Base-by-base conservation (phyloP, 2,329 filamentous ascomycete genomes). In the Emergomyces pasteurianus region DNA sequence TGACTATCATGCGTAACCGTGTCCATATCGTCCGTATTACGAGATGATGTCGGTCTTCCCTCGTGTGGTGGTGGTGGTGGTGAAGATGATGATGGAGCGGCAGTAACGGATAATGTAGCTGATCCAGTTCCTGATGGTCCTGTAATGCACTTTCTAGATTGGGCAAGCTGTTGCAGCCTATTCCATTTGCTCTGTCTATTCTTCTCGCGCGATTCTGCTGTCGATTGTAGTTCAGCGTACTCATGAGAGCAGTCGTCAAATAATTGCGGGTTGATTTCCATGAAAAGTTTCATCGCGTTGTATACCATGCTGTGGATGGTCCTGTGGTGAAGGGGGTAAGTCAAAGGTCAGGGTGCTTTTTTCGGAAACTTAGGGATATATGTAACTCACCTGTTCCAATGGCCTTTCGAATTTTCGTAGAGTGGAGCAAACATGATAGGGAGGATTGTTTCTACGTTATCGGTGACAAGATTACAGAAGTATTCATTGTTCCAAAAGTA, bases 401-500 rank as follows among this genome's bases (percentile, higher is more conserved):
- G 94, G 12, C 92, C 92, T 78, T 99, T 99, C 4, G 92, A 97
- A 74, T 99, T 99, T 75, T 99, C 94, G 69, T 96, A 99, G 36
- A 99, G 81, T 2, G 94, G 92, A 31, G 92, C 92, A 77, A 99
- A 99, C 94, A 99, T 99, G 72, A 99, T 99, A 3, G 94, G 94
- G 52, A 99, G 81, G 68, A 99, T 99, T 54, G 96, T 92, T 71
- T 97, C 92, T 60, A 99, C 94, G 70, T 99, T 99, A 77, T 99
- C 94, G 79, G 92, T 96, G 67, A 99, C 94, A 62, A 99, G 81
- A 72, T 97, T 99, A 81, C 94, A 99, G 78, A 99, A 99, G 75
- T 99, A 99, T 75, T 99, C 94, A 72, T 99, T 99, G 81, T 99
- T 99, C 94, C 94, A 99, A 79, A 99, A 99, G 78, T 99, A 99